Evolutionary conservation across 2,329 filamentous ascomycete species (phyloP), one percentile per base, ranked within the genome.

Genomic region (Alternaria alternata): DNA sequence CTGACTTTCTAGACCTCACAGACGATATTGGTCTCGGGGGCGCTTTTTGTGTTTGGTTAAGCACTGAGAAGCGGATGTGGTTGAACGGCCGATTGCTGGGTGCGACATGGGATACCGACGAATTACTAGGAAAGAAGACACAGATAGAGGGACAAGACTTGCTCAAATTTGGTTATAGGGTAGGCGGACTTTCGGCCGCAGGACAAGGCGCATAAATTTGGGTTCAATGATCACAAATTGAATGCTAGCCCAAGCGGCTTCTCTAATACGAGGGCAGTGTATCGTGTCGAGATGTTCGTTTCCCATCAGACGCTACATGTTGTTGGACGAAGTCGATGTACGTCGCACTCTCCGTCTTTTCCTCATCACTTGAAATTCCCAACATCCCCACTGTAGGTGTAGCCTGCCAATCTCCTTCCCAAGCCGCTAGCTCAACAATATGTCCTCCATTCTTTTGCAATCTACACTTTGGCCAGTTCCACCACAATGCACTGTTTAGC

Each of bases 41-140:
- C 11, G 71, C 68, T 3, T 76, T 78, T 41, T 73, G 68, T n/a
- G 68, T 77, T 2, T 77, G 75, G 75, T 42, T 76, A 30, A 67
- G 66, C 46, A 55, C 47, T 9, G 74, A 77, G 62, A 72, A 69
- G 61, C 61, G 64, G 32, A 68, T 70, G 70, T 77, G 72, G 70
- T 44, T 77, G 54, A 75, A 69, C 54, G 72, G 75, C 2, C 59
- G 75, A 34, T 46, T 73, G 8, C 16, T 75, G 34, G 63, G 66
- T 28, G 73, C 74, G 6, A 74, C 57, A 1, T 78, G 74, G 74
- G 73, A 76, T 60, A 61, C 70, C 6, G 65, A 70, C 48, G 75
- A 77, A 36, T 38, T 78, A 28, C 7, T 65, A 22, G 61, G 59
- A 46, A 71, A 66, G 53, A 70, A 66, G 41, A 47, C 48, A 2